Evolutionary conservation across 768 basidiomycete species (phyloP).

Genomic region (Tricholoma furcatifolium): DNA sequence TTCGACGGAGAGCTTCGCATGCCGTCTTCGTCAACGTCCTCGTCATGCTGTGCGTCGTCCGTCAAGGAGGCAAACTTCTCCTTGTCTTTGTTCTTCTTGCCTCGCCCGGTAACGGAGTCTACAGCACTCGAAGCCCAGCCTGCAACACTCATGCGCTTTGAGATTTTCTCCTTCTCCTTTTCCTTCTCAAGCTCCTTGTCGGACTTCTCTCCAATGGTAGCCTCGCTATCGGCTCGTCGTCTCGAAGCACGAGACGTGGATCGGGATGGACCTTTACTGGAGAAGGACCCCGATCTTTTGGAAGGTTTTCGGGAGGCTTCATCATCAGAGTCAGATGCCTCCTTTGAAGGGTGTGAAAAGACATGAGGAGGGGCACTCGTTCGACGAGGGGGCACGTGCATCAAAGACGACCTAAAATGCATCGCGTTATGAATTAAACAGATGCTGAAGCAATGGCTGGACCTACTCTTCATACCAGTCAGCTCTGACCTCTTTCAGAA

Average conservation of each 20-base stretch:
- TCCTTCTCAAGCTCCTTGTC: constrained; percentile 33
- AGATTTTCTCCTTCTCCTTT: constrained; percentile 41
- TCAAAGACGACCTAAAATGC: constrained; percentile 3
- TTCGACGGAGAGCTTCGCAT: constrained; percentile 15
- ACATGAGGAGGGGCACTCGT: constrained; percentile 14
- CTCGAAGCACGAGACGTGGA: constrained; percentile 60
- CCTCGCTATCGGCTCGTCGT: constrained; percentile 60
- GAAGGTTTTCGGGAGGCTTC: constrained; percentile 29
- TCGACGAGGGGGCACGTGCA: constrained; percentile 13
- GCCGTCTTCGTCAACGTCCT: constrained; percentile 25
- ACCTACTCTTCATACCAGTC: constrained; percentile 66
- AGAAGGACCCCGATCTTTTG: constrained; percentile 41
- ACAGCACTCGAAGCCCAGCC: constrained; percentile 73
- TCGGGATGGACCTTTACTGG: constrained; percentile 47
- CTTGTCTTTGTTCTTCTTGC: constrained; percentile 54
- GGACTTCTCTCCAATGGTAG: constrained; percentile 32
- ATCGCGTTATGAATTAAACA: not conserved
- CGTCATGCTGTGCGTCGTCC: constrained; percentile 28
- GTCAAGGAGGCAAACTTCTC: constrained; percentile 59
- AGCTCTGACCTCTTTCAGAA: constrained; percentile 64
- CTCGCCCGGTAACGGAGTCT: constrained; percentile 54
- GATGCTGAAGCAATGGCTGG: not conserved
- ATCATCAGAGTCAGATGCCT: constrained; percentile 31
- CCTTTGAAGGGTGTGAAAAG: constrained; percentile 13
- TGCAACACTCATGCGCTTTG: constrained; percentile 46